Evolutionary conservation across 805 yeast genomes (phyloP).

Genomic region (Jamesozyma gamospora): DNA sequence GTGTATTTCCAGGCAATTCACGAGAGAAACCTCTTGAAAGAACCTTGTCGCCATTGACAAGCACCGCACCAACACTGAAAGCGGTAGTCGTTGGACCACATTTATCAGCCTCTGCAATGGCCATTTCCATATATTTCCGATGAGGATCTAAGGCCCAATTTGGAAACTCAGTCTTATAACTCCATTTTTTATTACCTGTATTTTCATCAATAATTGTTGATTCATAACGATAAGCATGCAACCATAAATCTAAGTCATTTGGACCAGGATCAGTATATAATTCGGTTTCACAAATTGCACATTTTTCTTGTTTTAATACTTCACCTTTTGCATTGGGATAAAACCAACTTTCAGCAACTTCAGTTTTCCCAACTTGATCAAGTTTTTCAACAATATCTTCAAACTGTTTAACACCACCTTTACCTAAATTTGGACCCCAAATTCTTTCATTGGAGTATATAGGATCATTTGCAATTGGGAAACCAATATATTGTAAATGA

Average conservation of each 20-base stretch:
- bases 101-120: slow-evolving; percentile 66
- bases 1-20: slow-evolving; percentile 90
- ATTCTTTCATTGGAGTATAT: slow-evolving; percentile 66
- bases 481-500: slow-evolving; percentile 81
- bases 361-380: slow-evolving; percentile 60
- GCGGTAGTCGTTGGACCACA: slow-evolving; percentile 80
- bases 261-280: slow-evolving; percentile 83
- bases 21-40: slow-evolving; percentile 82
- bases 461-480: slow-evolving; percentile 89
- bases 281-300: slow-evolving; percentile 59
- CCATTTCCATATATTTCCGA: slow-evolving; percentile 56
- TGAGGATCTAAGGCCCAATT: slow-evolving; percentile 68
- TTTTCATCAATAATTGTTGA: slow-evolving; percentile 33
- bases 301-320: slow-evolving; percentile 43
- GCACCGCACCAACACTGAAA: slow-evolving; percentile 87
- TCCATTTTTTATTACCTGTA: slow-evolving; percentile 43
- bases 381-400: slow-evolving; percentile 40
- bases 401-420: slow-evolving; percentile 42
- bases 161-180: slow-evolving; percentile 66
- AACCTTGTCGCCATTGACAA: slow-evolving; percentile 53
- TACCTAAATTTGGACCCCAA: slow-evolving; percentile 77
- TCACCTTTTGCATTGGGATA: slow-evolving; percentile 57
- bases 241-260: slow-evolving; percentile 77
- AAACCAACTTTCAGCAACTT: slow-evolving; percentile 59
- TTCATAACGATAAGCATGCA: slow-evolving; percentile 80